Evolutionary conservation across 1,284 basidiomycete genomes (phyloP).

Genomic region (Hypsizygus ulmarius): DNA sequence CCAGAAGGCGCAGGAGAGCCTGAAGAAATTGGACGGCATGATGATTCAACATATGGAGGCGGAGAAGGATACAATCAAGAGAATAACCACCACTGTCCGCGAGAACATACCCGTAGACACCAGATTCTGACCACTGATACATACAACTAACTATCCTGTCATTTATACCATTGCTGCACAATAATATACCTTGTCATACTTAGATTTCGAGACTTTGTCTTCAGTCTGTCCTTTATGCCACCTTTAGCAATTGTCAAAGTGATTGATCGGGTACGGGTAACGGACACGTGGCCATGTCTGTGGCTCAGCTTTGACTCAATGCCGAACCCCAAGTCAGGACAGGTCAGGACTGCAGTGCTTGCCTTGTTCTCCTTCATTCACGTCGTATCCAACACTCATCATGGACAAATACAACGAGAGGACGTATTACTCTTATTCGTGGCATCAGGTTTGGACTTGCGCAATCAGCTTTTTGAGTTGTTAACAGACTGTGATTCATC

Average conservation of each 20-base stretch:
- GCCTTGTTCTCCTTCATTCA: slow-evolving; percentile 9
- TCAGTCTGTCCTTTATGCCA: no score
- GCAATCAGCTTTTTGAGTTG: slow-evolving; percentile 2
- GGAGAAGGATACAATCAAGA: slow-evolving; percentile 68
- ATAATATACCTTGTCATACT: slow-evolving; percentile 24
- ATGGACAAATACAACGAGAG: slow-evolving; percentile 39
- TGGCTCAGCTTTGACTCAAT: slow-evolving; percentile 4
- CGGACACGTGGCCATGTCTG: background rate
- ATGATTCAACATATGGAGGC: slow-evolving; percentile 71
- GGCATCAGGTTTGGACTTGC: slow-evolving; percentile 51
- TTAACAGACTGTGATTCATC: slow-evolving; percentile 16
- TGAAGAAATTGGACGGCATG: slow-evolving; percentile 68
- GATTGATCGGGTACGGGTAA: no score
- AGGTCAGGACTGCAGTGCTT: background rate
- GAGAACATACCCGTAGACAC: slow-evolving; percentile 20
- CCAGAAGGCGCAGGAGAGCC: slow-evolving; percentile 49
- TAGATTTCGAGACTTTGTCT: background rate
- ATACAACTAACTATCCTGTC: slow-evolving; percentile 14
- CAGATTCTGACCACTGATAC: slow-evolving; percentile 9
- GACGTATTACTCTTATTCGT: slow-evolving; percentile 53
- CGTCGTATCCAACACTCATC: background rate
- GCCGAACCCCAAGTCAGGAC: slow-evolving; percentile 6
- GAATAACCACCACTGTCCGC: slow-evolving; percentile 50
- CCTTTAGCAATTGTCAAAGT: background rate
- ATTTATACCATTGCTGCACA: slow-evolving; percentile 26